Evolutionary conservation across 2,329 filamentous ascomycete species (phyloP).

Genomic region (Stachybotrys chartarum): DNA sequence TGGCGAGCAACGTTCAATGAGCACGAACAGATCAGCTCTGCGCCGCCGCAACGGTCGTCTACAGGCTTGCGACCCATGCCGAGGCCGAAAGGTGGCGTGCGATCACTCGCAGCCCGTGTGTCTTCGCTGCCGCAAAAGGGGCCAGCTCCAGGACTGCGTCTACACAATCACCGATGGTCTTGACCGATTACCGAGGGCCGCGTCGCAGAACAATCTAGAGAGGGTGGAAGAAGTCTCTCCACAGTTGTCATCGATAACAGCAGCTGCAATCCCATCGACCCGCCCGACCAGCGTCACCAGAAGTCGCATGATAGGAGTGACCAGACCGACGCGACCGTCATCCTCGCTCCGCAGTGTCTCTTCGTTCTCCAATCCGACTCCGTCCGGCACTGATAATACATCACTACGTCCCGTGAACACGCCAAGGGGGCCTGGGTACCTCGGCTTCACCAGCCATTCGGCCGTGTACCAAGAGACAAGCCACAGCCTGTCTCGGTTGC

Average conservation of each 20-base stretch:
- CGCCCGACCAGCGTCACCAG: too few relatives aligned
- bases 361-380: too few relatives aligned
- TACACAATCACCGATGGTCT: conserved; percentile 1
- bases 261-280: too few relatives aligned
- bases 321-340: too few relatives aligned
- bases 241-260: not conserved
- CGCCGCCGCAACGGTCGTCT: conserved; percentile 6
- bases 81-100: conserved; percentile 17
- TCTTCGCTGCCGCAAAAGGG: conserved; percentile 17
- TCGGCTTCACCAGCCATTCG: conserved; percentile 37
- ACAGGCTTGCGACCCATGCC: conserved; percentile 8
- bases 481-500: conserved; percentile 26
- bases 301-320: too few relatives aligned
- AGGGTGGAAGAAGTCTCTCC: not conserved
- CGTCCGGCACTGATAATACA: not conserved
- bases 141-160: conserved; percentile 3
- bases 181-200: not conserved
- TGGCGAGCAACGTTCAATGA: not conserved
- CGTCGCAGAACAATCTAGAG: not conserved
- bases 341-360: too few relatives aligned
- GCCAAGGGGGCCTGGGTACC: conserved; percentile 22
- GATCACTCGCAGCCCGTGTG: conserved; percentile 28
- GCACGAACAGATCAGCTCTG: not conserved
- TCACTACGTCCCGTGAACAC: not conserved
- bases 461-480: conserved; percentile 34